Base-by-base conservation (phyloP, 176 grass and related monocot species). In the Zea mays region DNA sequence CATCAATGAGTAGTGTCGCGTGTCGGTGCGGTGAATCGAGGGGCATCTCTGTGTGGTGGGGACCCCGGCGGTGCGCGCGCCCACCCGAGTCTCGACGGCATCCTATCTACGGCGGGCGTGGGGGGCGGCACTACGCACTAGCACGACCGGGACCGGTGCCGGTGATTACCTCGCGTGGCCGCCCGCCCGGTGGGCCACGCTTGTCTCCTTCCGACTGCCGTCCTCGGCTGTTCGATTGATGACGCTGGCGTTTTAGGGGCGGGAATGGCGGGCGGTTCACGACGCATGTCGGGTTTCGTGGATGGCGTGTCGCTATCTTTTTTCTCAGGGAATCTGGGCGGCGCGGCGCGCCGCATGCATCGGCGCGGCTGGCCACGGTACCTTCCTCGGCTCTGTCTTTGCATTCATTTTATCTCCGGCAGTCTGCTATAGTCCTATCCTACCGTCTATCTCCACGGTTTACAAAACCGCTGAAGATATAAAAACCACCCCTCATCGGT, bases 21-120 rank as follows among this genome's bases (percentile, higher is more conserved):
- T 59, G 67, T 69, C 67, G 67, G 67, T 34, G 42, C 43, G 42
- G 67, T 70, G 44, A 44, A 70, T 48, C 67, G 67, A 21, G 67
- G 43, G 3, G 20, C 20, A 27, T 69, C 67, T 48, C 2, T 47
- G 3, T 0, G 37, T 27, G 67, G 5, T 5, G 44, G 66, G 44
- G 67, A 70, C 67, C 20, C 5, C 20, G 12, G n/a, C 19, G 67
- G 20, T 4, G 69, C 12, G 68, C 46, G 67, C 67, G 44, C 46
- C 10, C 45, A 46, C 21, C 33, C 69, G 69, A 71, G 68, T 51
- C 13, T 8, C 13, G 69, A 35, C 45, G 19, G 17, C 9, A 20
- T 21, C 67, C n/a, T 20, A 0, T 19, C n/a, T 1, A 7, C 55
- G 44, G 40, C 41, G 11, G 2, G 67, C 19, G 67, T 34, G 67